Base-by-base conservation (phyloP, 306 rosid species). In the Betula pendula region DNA sequence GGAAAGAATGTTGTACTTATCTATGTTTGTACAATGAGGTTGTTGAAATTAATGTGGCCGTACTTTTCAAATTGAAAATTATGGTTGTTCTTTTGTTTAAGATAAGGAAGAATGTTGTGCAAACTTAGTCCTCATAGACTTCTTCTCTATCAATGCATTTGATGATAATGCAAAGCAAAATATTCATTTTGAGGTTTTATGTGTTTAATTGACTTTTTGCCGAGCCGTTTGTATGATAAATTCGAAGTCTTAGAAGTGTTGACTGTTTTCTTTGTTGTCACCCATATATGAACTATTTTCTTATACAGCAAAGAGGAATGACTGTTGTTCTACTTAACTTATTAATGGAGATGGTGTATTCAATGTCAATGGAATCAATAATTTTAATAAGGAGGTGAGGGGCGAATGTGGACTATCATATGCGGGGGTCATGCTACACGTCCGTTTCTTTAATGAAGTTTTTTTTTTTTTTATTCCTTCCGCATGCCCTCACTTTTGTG, bases 331-430 rank as follows among this genome's bases (percentile, higher is more conserved):
- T 31, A 90, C 96, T 85, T 98, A 96, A 84, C 93, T 96, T 77
- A 86, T 96, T 67, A 98, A 96, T 66, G 99, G 99, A 76, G 98
- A 96, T 69, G 99, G 99, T 20, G 17, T 2, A 72, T 91, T 92
- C 89, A 96, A 96, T 77, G 86, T 35, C 59, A 16, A 83, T 10
- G 99, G 98, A 70, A 59, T 96, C 27, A 98, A 92, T 3, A 83
- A 1, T 12, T 91, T 96, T 49, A 88, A 88, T 84, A 89, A 93
- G 87, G 94, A 89, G 79, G 91, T 93, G 80, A 96, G 88, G 74
- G 72, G 80, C 22, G 99, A 91, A 81, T 96, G 99, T 60, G 99
- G 99, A 70, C 99, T 96, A 80, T 96, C 98, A 0, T 96, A 96
- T 75, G 98, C 99, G 1, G 84, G n/a, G n/a, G n/a, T n/a, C n/a